phyloP scores from a whole-genome alignment of 805 yeast genomes.

The Pichia insulana region DNA sequence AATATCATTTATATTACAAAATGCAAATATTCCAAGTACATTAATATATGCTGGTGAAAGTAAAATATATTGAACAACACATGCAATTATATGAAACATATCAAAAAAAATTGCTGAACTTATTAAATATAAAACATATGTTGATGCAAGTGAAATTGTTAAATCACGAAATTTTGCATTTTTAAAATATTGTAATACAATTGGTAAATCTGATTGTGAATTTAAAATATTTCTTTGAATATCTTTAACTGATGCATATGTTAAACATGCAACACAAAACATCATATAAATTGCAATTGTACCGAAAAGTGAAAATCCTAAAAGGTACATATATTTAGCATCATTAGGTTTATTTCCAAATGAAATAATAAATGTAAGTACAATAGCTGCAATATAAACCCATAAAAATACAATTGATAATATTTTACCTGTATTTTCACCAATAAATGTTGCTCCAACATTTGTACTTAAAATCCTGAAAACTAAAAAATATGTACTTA shows the following conservation, averaged over 20 bases:
- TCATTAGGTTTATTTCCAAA: constrained; percentile 94
- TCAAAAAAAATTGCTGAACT: constrained; percentile 77
- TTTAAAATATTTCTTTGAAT: constrained; percentile 33
- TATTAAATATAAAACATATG: constrained; percentile 67
- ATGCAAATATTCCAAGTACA: constrained; percentile 84
- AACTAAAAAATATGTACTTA: constrained; percentile 81
- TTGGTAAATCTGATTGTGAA: constrained; percentile 17
- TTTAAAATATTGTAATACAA: constrained; percentile 39
- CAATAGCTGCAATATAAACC: constrained; percentile 70
- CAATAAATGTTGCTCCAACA: constrained; percentile 41
- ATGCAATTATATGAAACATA: constrained; percentile 84
- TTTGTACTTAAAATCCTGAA: constrained; percentile 78
- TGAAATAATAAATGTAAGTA: constrained; percentile 76
- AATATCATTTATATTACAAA: constrained; percentile 89
- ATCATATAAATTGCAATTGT: constrained; percentile 78
- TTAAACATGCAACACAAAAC: constrained; percentile 63
- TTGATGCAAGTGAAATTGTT: constrained; percentile 72
- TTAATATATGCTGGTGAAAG: constrained; percentile 84
- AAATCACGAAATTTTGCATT: constrained; percentile 74
- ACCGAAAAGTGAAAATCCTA: constrained; percentile 69
- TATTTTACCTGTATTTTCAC: constrained; percentile 56
- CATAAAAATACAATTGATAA: constrained; percentile 76
- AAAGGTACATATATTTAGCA: constrained; percentile 62
- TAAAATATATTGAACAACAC: constrained; percentile 72
- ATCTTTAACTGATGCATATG: constrained; percentile 48